These are phyloP conservation scores for Castanea sativa DNA, from an alignment of 306 rosid species.

Conservation along the genomic window DNA sequence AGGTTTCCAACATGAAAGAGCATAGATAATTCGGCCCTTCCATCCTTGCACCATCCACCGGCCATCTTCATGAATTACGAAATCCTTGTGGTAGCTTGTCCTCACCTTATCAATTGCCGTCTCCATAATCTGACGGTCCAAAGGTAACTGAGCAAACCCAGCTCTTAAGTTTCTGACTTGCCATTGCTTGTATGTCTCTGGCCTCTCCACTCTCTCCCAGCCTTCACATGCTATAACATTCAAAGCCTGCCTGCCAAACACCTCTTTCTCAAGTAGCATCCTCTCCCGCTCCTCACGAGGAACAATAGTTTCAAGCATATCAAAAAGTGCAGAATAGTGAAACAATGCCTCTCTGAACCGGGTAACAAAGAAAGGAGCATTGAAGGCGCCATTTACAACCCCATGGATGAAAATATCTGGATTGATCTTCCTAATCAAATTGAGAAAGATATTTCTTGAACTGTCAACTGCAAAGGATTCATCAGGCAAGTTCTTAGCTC, in stretches of 20 bases:
- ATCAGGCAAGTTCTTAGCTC: conserved; percentile 80
- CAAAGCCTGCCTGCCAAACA: conserved; percentile 85
- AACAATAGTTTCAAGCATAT: conserved; percentile 89
- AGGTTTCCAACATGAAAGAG: conserved; percentile 85
- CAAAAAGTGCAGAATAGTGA: conserved; percentile 86
- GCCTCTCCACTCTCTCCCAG: conserved; percentile 90
- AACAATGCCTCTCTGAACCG: conserved; percentile 89
- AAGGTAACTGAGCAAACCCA: conserved; percentile 60
- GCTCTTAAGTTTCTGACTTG: conserved; percentile 81
- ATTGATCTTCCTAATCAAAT: conserved; percentile 64
- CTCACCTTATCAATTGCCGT: conserved; percentile 53
- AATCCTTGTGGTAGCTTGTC: conserved; percentile 70
- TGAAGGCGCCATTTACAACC: conserved; percentile 72
- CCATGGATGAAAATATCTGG: conserved; percentile 81
- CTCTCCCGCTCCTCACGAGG: conserved; percentile 84
- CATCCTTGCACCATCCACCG: conserved; percentile 93
- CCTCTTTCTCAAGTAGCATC: conserved; percentile 83
- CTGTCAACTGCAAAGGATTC: conserved; percentile 80
- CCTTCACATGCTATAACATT: conserved; percentile 98
- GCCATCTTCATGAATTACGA: conserved; percentile 79
- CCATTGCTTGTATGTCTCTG: conserved; percentile 96
- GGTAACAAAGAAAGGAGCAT: conserved; percentile 93
- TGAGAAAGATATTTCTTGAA: conserved; percentile 61
- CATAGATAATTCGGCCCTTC: conserved; percentile 85
- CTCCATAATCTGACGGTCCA: conserved; percentile 37